Evolutionary conservation across 2,329 filamentous ascomycete species (phyloP).

Genomic region (Biscogniauxia mediterranea): DNA sequence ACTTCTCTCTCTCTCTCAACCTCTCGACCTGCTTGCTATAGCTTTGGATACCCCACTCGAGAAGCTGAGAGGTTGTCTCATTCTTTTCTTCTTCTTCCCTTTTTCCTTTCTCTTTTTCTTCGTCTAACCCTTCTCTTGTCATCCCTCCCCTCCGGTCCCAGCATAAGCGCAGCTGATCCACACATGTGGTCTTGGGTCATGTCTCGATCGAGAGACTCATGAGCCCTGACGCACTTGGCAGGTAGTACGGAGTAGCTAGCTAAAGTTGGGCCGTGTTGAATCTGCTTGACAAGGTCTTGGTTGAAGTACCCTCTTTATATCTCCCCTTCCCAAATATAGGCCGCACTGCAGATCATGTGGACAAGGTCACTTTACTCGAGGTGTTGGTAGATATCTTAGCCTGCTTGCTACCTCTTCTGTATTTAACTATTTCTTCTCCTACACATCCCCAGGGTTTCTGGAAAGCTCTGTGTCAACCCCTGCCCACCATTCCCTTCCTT

Average conservation of each 20-base stretch:
- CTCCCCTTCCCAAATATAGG: slow-evolving; percentile 14
- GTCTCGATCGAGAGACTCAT: not conserved
- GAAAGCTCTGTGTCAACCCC: slow-evolving; percentile 11
- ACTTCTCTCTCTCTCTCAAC: too few species aligned
- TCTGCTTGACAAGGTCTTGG: not conserved
- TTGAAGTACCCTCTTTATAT: slow-evolving; percentile 1
- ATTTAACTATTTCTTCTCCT: slow-evolving; percentile 8
- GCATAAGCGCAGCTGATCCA: not conserved
- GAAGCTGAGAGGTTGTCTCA: too few species aligned
- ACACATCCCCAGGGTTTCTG: slow-evolving; percentile 14
- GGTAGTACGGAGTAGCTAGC: not conserved
- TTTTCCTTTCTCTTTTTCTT: too few species aligned
- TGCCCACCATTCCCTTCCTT: slow-evolving; percentile 4
- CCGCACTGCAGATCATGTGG: slow-evolving; percentile 12
- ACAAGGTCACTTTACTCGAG: slow-evolving; percentile 7
- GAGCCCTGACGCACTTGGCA: not conserved
- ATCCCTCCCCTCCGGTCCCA: not conserved
- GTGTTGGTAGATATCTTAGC: slow-evolving; percentile 1
- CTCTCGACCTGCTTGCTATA: too few species aligned
- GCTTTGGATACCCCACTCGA: too few species aligned
- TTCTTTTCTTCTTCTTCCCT: too few species aligned
- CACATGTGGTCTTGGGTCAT: slow-evolving; percentile 1
- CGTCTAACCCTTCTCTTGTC: not conserved
- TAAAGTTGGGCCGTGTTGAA: not conserved
- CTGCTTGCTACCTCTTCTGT: slow-evolving; percentile 6